phyloP scores from a whole-genome alignment of 768 basidiomycete species.

The Agrocybe praecox region DNA sequence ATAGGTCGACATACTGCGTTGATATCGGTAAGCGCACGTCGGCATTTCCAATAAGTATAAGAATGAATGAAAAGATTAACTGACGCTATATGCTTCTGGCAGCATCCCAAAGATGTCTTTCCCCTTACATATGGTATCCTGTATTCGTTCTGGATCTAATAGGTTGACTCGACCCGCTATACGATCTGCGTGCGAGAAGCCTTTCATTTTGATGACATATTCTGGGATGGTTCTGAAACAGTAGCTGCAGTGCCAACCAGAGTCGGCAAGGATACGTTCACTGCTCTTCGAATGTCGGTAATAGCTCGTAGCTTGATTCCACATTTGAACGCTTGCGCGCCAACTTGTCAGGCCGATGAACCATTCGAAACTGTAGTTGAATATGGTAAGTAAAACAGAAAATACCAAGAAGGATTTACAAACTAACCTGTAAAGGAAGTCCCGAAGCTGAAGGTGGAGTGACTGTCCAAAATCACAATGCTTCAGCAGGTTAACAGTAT shows the following conservation, averaged over 20 bases:
- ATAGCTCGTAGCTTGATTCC: constrained; percentile 35
- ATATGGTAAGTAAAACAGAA: not conserved
- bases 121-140: constrained; percentile 58
- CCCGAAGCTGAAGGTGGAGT: constrained; percentile 62
- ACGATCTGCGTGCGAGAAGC: constrained; percentile 65
- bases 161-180: constrained; percentile 49
- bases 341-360: constrained; percentile 54
- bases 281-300: constrained; percentile 54
- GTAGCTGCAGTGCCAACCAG: constrained; percentile 74
- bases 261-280: constrained; percentile 53
- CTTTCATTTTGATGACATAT: constrained; percentile 60
- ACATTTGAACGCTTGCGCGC: constrained; percentile 56
- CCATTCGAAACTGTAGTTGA: constrained; percentile 52
- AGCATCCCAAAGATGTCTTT: constrained; percentile 69
- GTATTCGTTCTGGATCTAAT: constrained; percentile 53
- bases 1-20: constrained; percentile 51
- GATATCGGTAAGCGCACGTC: not conserved
- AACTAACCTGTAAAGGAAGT: constrained; percentile 61
- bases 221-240: constrained; percentile 64
- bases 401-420: not conserved
- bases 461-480: constrained; percentile 53
- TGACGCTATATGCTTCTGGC: constrained; percentile 60
- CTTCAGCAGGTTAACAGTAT: constrained; percentile 53
- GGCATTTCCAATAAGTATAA: not conserved
- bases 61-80: constrained; percentile 20